These are phyloP conservation scores for Yamadazyma ubonensis DNA, from an alignment of 805 yeast species.

Conservation along the genomic window DNA sequence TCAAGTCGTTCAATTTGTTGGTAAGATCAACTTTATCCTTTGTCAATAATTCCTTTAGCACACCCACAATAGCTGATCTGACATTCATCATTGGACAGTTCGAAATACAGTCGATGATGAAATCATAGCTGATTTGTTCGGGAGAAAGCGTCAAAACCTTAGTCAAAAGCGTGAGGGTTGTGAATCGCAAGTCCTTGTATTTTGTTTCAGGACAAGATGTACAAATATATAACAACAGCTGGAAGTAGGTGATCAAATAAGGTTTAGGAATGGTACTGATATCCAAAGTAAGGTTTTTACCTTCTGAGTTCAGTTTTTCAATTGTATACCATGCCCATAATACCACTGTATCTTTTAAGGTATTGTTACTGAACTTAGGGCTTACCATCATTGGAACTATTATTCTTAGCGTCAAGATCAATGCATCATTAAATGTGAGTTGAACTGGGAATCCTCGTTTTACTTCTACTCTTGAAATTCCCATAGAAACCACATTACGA, in stretches of 20 bases:
- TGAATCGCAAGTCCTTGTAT: slow-evolving; percentile 30
- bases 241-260: slow-evolving; percentile 31
- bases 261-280: slow-evolving; percentile 30
- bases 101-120: slow-evolving; percentile 60
- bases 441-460: slow-evolving; percentile 4
- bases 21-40: slow-evolving; percentile 23
- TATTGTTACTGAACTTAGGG: slow-evolving; percentile 19
- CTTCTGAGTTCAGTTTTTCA: slow-evolving; percentile 10
- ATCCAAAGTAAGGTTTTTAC: slow-evolving; percentile 26
- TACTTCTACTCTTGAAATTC: not conserved
- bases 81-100: slow-evolving; percentile 65
- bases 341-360: slow-evolving; percentile 28
- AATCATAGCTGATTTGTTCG: slow-evolving; percentile 56
- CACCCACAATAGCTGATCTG: slow-evolving; percentile 59
- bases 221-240: slow-evolving; percentile 25
- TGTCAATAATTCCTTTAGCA: slow-evolving; percentile 64
- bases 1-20: slow-evolving; percentile 1
- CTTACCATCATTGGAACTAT: slow-evolving; percentile 38
- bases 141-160: slow-evolving; percentile 59
- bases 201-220: slow-evolving; percentile 18
- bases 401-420: slow-evolving; percentile 26
- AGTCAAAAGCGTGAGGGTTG: slow-evolving; percentile 60
- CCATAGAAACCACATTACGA: not conserved
- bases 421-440: slow-evolving; percentile 21
- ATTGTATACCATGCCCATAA: slow-evolving; percentile 41